Evolutionary conservation across 805 yeast species (phyloP).

Genomic region (Peterozyma toletana): DNA sequence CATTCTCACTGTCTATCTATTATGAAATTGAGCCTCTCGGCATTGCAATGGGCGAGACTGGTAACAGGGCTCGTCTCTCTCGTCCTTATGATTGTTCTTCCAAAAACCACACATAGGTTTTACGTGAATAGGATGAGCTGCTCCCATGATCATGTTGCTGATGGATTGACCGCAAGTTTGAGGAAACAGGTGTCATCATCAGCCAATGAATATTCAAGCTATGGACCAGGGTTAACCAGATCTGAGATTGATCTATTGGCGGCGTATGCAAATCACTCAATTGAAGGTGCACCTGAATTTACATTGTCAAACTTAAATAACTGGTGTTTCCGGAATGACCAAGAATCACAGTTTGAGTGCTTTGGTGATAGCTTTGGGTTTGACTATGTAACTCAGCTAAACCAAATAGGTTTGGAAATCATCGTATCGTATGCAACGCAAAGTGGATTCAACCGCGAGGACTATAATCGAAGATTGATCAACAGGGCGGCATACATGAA

Average conservation of each 20-base stretch:
- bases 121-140: slow-evolving; percentile 35
- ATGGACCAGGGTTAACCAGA: slow-evolving; percentile 32
- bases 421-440: slow-evolving; percentile 38
- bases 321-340: slow-evolving; percentile 35
- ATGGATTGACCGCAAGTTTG: slow-evolving; percentile 42
- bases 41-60: too few species aligned
- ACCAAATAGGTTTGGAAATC: slow-evolving; percentile 30
- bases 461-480: too few species aligned
- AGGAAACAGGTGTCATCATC: slow-evolving; percentile 24
- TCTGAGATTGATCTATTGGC: slow-evolving; percentile 39
- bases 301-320: slow-evolving; percentile 31
- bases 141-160: slow-evolving; percentile 43
- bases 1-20: too few species aligned
- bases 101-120: neutral
- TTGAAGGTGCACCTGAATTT: slow-evolving; percentile 41
- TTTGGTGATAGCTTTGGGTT: slow-evolving; percentile 24
- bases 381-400: slow-evolving; percentile 37
- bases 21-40: too few species aligned
- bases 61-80: too few species aligned
- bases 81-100: too few species aligned
- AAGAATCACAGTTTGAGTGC: neutral
- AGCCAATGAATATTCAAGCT: slow-evolving; percentile 13
- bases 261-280: slow-evolving; percentile 37
- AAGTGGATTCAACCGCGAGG: too few species aligned
- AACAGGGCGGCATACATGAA: too few species aligned